These are phyloP conservation scores for Boletus rex-veris DNA, from an alignment of 768 basidiomycete species.

Conservation along the genomic window DNA sequence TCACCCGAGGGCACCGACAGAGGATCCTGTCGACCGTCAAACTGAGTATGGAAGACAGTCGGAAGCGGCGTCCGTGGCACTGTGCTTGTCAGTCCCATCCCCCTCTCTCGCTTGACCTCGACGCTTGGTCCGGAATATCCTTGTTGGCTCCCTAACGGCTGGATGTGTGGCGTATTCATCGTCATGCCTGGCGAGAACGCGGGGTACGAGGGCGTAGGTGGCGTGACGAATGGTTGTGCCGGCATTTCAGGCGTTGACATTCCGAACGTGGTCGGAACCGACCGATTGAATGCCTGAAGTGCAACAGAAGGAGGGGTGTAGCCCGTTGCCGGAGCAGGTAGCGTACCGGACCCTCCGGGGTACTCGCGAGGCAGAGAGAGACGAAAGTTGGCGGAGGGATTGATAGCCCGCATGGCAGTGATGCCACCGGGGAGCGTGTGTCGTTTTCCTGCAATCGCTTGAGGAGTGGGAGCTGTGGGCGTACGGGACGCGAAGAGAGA, in stretches of 20 bases:
- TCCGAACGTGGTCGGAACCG: slow-evolving; percentile 33
- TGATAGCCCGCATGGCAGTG: slow-evolving; percentile 30
- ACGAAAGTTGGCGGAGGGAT: slow-evolving; percentile 15
- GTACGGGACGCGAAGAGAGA: slow-evolving; percentile 27
- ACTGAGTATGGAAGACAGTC: slow-evolving; percentile 40
- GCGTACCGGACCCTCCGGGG: slow-evolving; percentile 9
- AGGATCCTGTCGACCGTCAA: slow-evolving; percentile 30
- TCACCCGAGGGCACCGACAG: slow-evolving; percentile 37
- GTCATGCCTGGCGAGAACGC: slow-evolving; percentile 50
- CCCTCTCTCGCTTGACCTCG: slow-evolving; percentile 64
- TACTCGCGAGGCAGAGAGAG: slow-evolving; percentile 31
- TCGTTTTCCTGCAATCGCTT: slow-evolving; percentile 55
- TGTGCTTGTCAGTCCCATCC: slow-evolving; percentile 30
- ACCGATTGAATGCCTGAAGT: slow-evolving; percentile 30
- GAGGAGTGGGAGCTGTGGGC: slow-evolving; percentile 19
- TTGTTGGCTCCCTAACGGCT: slow-evolving; percentile 48
- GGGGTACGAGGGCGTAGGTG: slow-evolving; percentile 72
- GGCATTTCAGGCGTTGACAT: slow-evolving; percentile 17
- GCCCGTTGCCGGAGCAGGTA: slow-evolving; percentile 5
- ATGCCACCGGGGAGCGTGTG: slow-evolving; percentile 45
- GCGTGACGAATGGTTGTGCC: slow-evolving; percentile 26
- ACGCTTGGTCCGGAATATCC: slow-evolving; percentile 54
- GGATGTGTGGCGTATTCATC: slow-evolving; percentile 52
- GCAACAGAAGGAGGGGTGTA: slow-evolving; percentile 36
- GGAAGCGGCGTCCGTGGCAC: slow-evolving; percentile 57